phyloP scores from a whole-genome alignment of 306 rosid species.

The Vigna nakashimae region DNA sequence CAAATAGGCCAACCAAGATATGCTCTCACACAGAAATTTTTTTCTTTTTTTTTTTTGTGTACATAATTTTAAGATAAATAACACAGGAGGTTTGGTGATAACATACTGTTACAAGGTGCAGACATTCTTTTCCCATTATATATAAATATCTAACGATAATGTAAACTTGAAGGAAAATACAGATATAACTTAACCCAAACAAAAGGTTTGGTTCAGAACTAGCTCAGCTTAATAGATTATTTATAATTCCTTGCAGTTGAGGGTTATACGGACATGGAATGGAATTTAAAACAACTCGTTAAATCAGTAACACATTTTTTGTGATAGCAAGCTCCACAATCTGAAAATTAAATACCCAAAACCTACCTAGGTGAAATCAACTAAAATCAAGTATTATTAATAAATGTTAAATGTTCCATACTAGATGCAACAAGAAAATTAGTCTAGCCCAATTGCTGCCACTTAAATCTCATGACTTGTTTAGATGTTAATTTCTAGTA shows the following conservation, averaged over 20 bases:
- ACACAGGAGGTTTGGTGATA: too few relatives aligned
- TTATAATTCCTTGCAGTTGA: conserved; percentile 16
- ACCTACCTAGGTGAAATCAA: conserved; percentile 10
- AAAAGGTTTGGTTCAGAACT: not conserved
- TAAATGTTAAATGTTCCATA: conserved; percentile 33
- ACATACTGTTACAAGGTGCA: too few relatives aligned
- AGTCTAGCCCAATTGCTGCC: not conserved
- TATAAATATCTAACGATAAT: too few relatives aligned
- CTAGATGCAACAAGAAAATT: conserved; percentile 19
- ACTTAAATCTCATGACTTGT: conserved; percentile 26
- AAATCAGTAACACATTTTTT: not conserved
- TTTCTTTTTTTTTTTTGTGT: too few relatives aligned
- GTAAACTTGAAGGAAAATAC: too few relatives aligned
- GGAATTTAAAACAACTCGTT: not conserved
- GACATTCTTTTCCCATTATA: too few relatives aligned
- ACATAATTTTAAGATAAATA: too few relatives aligned
- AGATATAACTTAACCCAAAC: too few relatives aligned
- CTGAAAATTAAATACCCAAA: conserved; percentile 22
- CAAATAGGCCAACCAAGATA: too few relatives aligned
- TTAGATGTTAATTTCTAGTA: conserved; percentile 31
- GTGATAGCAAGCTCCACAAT: conserved; percentile 1
- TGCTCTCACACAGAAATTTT: too few relatives aligned
- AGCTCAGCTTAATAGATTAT: conserved; percentile 9
- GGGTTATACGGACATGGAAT: not conserved
- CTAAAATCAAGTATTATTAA: conserved; percentile 27